Evolutionary conservation across 495 filamentous ascomycete species (phyloP), one percentile per base, ranked within the genome.

Genomic region (Penicilliopsis zonata): DNA sequence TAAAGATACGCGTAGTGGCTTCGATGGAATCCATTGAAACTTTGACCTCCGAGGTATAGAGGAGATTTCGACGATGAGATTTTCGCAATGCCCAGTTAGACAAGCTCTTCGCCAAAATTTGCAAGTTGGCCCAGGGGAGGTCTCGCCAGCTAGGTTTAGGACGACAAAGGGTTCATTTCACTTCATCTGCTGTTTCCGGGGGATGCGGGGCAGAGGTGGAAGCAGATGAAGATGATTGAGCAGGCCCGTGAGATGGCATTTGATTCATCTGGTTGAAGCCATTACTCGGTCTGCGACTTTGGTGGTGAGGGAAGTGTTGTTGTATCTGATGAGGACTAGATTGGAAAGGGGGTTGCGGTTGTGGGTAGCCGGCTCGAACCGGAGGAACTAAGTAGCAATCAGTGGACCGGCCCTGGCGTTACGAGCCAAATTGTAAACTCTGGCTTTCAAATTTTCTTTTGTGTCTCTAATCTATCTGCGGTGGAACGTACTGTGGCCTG

Each of bases 261-360:
- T 67, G 70, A 32, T 59, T 51, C 26, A 67, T 63, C 31, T 72
- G 70, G 34, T 65, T 72, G 42, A 74, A 75, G 34, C 67, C 69
- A 37, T 63, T 73, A 48, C 63, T 69, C 18, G 67, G 68, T 14
- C 67, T 69, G 23, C 74, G 74, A 34, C 78, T 70, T 25, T 70
- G 60, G 36, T 69, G 65, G 25, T 64, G 70, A 7, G 72, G 75
- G 44, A 74, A 78, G 37, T 80, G 75, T 43, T 80, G 75, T 43
- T 79, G 74, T 39, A 63, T 54, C 44, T 77, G 75, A 41, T 79
- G 76, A 13, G 75, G 77, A 41, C 74, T 75, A 29, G 70, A 72
- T 23, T 65, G 72, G 42, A 73, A 78, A 33, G 74, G 75, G 8
- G 67, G 65, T 21, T 67, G 65, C 36, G 73, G 70, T 28, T 71